phyloP scores from a whole-genome alignment of 495 filamentous ascomycete species.

The Lasiosphaeria ovina region DNA sequence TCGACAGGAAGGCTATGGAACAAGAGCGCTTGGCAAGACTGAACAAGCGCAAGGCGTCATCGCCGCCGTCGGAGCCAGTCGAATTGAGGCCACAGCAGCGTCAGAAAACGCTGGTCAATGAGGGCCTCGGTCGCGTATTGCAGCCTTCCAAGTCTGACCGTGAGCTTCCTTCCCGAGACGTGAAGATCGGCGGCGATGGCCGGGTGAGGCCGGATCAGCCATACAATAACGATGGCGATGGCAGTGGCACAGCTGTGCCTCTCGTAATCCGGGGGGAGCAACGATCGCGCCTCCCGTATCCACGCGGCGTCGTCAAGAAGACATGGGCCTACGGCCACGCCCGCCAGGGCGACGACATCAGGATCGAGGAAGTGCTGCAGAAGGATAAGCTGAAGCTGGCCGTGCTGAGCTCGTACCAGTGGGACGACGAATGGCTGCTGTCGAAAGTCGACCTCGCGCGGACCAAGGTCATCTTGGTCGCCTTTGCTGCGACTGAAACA shows the following conservation, averaged over 20 bases:
- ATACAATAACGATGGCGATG: neutral
- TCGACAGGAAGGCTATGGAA: constrained; percentile 84
- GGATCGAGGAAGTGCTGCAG: constrained; percentile 86
- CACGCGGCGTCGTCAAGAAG: constrained; percentile 73
- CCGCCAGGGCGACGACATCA: constrained; percentile 69
- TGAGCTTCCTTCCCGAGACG: neutral
- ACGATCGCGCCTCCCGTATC: constrained; percentile 52
- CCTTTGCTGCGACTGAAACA: constrained; percentile 44
- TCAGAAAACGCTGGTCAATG: constrained; percentile 16
- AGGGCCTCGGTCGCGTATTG: neutral
- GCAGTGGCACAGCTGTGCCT: neutral
- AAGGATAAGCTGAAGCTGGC: constrained; percentile 66
- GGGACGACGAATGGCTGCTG: constrained; percentile 60
- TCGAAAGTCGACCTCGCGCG: constrained; percentile 39
- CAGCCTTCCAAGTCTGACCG: neutral
- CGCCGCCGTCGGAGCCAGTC: constrained; percentile 2
- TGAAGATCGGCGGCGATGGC: neutral
- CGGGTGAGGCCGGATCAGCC: neutral
- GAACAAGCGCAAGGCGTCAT: constrained; percentile 56
- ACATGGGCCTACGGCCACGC: constrained; percentile 65
- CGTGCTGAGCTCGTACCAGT: constrained; percentile 82
- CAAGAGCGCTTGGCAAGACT: constrained; percentile 72
- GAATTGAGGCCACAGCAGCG: constrained; percentile 26
- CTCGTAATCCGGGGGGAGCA: no score
- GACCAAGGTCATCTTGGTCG: constrained; percentile 44